phyloP scores from a whole-genome alignment of 345 rosid species.

The Passiflora organensis region DNA sequence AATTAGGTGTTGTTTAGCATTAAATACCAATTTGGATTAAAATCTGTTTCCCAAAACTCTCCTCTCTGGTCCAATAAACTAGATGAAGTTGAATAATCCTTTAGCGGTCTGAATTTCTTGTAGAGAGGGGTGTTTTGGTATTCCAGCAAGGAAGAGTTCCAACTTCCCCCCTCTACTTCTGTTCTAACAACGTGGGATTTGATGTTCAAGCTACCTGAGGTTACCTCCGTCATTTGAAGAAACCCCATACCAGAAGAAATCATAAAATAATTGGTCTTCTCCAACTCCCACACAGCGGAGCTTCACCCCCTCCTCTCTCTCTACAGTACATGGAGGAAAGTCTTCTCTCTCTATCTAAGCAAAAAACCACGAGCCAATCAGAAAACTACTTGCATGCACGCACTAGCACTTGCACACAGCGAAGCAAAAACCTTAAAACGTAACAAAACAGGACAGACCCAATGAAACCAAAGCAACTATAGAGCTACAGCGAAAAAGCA shows the following conservation, averaged over 20 bases:
- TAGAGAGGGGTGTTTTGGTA: too few relatives aligned
- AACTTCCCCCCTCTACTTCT: background rate
- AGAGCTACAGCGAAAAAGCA: constrained; percentile 8
- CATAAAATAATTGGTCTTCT: background rate
- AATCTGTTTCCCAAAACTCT: too few relatives aligned
- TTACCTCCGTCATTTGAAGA: background rate
- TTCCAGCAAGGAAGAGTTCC: background rate
- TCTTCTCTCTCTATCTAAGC: constrained; percentile 2
- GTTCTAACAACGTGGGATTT: background rate
- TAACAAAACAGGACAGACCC: constrained; percentile 4
- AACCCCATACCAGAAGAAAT: constrained; percentile 1
- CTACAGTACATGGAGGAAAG: background rate
- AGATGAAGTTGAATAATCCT: too few relatives aligned
- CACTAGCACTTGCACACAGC: constrained; percentile 4
- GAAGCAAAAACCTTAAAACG: constrained; percentile 6
- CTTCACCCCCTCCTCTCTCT: background rate
- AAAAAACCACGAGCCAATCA: constrained; percentile 45
- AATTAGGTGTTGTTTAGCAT: too few relatives aligned
- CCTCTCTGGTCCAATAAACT: too few relatives aligned
- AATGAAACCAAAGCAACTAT: constrained; percentile 7
- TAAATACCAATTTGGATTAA: too few relatives aligned
- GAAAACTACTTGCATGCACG: constrained; percentile 16
- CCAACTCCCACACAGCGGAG: too few relatives aligned
- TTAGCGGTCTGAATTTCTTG: too few relatives aligned
- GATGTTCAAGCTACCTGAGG: background rate